phyloP scores from a whole-genome alignment of 495 filamentous ascomycete genomes.

The Aspergillus leporis region DNA sequence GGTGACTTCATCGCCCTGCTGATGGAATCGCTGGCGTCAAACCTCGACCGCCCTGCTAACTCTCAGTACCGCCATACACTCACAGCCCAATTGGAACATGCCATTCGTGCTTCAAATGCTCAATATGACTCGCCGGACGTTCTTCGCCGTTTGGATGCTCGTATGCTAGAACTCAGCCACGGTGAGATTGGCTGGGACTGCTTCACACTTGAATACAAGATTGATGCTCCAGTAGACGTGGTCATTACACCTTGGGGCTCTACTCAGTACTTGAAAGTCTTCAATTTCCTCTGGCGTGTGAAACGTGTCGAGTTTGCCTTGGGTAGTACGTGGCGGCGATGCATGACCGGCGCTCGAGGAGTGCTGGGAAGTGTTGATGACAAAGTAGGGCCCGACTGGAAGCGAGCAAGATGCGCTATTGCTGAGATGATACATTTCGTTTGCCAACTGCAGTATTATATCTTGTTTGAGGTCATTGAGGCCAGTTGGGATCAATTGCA shows the following conservation, averaged over 20 bases:
- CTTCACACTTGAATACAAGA: constrained; percentile 98
- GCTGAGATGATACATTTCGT: constrained; percentile 99
- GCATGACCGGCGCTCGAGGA: constrained; percentile 91
- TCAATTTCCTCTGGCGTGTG: constrained; percentile 99
- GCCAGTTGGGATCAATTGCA: constrained; percentile 88
- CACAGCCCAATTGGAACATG: constrained; percentile 95
- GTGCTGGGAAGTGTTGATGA: constrained; percentile 83
- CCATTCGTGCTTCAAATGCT: constrained; percentile 94
- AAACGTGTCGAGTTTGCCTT: constrained; percentile 97
- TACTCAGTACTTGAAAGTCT: constrained; percentile 96
- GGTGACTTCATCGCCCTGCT: constrained; percentile 97
- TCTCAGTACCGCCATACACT: constrained; percentile 93
- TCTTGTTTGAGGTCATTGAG: constrained; percentile 98
- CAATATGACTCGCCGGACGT: constrained; percentile 95
- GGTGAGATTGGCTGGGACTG: constrained; percentile 99
- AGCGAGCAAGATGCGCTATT: constrained; percentile 77
- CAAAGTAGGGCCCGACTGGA: constrained; percentile 82
- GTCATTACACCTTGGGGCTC: constrained; percentile 94
- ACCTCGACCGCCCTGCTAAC: constrained; percentile 92
- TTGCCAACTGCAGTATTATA: constrained; percentile 96
- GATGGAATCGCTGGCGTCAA: constrained; percentile 92
- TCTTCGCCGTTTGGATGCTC: constrained; percentile 85
- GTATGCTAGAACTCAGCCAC: constrained; percentile 92
- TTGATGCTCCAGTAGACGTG: constrained; percentile 95
- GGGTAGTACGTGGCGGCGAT: constrained; percentile 86